These are phyloP conservation scores for Macrophomina pseudophaseolina DNA, from an alignment of 2,329 filamentous ascomycete species.

Conservation along the genomic window DNA sequence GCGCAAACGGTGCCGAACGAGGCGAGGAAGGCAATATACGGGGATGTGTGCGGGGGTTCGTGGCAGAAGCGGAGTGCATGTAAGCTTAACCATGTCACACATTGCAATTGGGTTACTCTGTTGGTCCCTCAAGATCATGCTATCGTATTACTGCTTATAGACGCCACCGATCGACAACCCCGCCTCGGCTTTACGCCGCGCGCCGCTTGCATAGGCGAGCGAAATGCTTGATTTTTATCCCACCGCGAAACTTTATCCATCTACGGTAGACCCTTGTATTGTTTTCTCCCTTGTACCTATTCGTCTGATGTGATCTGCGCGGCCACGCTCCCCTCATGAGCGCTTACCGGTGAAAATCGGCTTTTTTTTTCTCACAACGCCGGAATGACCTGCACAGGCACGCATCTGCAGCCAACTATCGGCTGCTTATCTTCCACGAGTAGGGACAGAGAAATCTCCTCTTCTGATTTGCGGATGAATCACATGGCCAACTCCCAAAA, in stretches of 20 bases:
- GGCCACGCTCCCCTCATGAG: no score
- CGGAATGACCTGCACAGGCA: neutral
- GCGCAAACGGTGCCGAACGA: no score
- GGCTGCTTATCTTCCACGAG: neutral
- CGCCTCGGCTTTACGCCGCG: neutral
- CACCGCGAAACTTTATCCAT: neutral
- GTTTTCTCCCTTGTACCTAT: neutral
- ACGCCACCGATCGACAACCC: constrained; percentile 1
- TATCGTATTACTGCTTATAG: neutral
- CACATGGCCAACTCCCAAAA: neutral
- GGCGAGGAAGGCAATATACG: no score
- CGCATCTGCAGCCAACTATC: neutral
- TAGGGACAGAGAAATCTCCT: neutral
- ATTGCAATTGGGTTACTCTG: neutral
- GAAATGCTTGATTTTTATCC: neutral
- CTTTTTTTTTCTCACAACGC: neutral
- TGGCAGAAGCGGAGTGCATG: neutral
- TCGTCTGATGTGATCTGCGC: no score
- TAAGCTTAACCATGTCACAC: neutral
- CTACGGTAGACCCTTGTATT: neutral
- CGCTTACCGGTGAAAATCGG: neutral
- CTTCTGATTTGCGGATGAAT: neutral
- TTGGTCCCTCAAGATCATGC: neutral
- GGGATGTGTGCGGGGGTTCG: no score
- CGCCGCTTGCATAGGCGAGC: neutral